Evolutionary conservation across 805 yeast genomes (phyloP).

Genomic region (Sungouiozyma ichnusensis): DNA sequence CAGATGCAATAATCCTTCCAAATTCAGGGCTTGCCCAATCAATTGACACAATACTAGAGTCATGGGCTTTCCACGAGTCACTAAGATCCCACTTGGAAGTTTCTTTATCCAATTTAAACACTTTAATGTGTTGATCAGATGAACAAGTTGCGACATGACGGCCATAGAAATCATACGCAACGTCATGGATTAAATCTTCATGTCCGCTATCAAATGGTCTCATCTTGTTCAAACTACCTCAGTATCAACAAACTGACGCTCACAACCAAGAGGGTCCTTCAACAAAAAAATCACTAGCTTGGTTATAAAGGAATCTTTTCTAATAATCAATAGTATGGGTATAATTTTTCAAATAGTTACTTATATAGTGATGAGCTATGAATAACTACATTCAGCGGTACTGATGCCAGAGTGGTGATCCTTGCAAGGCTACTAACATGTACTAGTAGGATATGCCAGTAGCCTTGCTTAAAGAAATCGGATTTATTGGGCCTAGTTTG

Average conservation of each 20-base stretch:
- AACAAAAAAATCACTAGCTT: no score
- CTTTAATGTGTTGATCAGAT: constrained; percentile 86
- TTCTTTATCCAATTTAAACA: constrained; percentile 62
- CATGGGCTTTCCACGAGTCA: constrained; percentile 95
- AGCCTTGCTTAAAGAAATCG: no score
- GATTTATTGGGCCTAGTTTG: no score
- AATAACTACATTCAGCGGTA: no score
- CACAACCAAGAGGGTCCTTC: no score
- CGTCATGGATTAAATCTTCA: constrained; percentile 84
- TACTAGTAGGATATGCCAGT: no score
- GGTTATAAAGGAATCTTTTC: no score
- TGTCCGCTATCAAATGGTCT: constrained; percentile 83
- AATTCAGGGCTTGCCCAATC: constrained; percentile 94
- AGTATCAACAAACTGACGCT: no score
- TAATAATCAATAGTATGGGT: not conserved
- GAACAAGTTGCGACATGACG: constrained; percentile 88
- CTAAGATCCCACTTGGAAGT: constrained; percentile 63
- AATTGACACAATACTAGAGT: constrained; percentile 69
- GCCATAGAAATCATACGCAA: constrained; percentile 89
- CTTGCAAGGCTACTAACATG: no score
- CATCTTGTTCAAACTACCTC: constrained; percentile 24
- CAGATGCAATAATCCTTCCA: constrained; percentile 77
- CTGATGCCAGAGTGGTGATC: no score
- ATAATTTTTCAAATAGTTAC: not conserved
- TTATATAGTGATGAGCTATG: not conserved